Evolutionary conservation across 345 rosid species (phyloP).

Genomic region (Eutrema yunnanense): DNA sequence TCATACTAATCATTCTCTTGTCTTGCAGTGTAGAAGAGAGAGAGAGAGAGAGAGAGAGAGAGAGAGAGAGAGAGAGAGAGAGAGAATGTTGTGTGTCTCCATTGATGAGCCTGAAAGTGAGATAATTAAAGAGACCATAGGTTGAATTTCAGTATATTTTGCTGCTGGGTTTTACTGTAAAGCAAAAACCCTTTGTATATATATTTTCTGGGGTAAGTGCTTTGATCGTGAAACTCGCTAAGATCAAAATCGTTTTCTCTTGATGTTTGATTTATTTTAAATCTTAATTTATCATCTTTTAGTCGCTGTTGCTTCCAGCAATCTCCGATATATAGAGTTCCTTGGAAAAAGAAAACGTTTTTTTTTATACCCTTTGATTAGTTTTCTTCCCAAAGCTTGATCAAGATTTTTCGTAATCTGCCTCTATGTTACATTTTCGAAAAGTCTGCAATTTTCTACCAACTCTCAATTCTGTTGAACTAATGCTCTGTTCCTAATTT

Average conservation of each 20-base stretch:
- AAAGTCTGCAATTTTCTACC: not conserved
- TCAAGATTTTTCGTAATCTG: not conserved
- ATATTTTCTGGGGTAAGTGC: not conserved
- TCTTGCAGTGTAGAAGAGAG: not conserved
- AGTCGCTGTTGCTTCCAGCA: constrained; percentile 18
- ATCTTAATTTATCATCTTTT: not conserved
- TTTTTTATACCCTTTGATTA: not conserved
- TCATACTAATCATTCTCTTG: constrained; percentile 26
- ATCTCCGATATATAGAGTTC: not conserved
- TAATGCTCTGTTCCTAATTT: not conserved
- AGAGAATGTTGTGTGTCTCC: constrained; percentile 14
- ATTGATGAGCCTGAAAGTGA: constrained; percentile 5
- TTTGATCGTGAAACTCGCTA: not conserved
- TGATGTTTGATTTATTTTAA: not conserved
- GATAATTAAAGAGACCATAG: not conserved
- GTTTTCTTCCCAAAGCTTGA: not conserved
- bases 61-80: no score
- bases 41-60: no score
- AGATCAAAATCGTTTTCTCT: no score
- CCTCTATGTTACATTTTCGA: not conserved
- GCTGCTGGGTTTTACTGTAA: not conserved
- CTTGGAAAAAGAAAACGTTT: not conserved
- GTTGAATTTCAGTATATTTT: not conserved
- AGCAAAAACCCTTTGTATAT: not conserved
- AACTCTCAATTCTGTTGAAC: constrained; percentile 1